Conservation (phyloP, 2,329 filamentous ascomycete genomes). For the Colletotrichum navitas region DNA sequence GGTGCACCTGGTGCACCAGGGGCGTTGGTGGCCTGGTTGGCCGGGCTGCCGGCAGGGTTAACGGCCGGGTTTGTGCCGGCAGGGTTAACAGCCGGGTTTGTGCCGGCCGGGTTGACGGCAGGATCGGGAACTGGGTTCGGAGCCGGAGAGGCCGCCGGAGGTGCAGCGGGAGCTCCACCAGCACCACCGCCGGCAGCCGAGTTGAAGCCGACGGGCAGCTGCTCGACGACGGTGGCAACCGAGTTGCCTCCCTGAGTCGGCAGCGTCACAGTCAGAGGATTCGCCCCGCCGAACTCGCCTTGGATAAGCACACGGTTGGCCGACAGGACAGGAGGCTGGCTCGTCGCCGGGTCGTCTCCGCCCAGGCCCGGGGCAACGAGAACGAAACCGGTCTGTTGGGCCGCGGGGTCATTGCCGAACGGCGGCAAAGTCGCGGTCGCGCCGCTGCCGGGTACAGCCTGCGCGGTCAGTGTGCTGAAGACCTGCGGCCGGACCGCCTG, state of each 20-base stretch:
- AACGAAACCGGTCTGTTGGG: constrained; percentile 13
- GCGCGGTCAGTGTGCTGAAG: constrained; percentile 23
- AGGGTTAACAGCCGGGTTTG: background rate
- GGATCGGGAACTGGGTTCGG: too few species aligned
- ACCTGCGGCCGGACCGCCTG: background rate
- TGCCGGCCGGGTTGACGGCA: background rate
- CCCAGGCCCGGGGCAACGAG: constrained; percentile 26
- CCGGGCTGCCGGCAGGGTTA: background rate
- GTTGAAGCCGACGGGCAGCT: constrained; percentile 23
- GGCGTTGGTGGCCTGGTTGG: background rate
- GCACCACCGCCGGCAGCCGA: background rate
- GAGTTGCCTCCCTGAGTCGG: background rate
- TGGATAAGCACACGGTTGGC: constrained; percentile 26
- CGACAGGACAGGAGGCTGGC: background rate
- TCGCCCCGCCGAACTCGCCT: constrained; percentile 21
- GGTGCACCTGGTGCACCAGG: background rate
- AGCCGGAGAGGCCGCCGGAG: constrained; percentile 7
- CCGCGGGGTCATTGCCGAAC: background rate
- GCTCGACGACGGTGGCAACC: constrained; percentile 29
- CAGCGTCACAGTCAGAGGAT: constrained; percentile 21
- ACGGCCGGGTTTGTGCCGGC: background rate
- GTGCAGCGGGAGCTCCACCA: background rate
- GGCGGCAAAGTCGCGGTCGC: constrained; percentile 20
- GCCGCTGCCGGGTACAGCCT: constrained; percentile 16
- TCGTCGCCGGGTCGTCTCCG: constrained; percentile 31